Base-by-base conservation (phyloP, 1,139 yeast species). In the Pichia sp. region DNA sequence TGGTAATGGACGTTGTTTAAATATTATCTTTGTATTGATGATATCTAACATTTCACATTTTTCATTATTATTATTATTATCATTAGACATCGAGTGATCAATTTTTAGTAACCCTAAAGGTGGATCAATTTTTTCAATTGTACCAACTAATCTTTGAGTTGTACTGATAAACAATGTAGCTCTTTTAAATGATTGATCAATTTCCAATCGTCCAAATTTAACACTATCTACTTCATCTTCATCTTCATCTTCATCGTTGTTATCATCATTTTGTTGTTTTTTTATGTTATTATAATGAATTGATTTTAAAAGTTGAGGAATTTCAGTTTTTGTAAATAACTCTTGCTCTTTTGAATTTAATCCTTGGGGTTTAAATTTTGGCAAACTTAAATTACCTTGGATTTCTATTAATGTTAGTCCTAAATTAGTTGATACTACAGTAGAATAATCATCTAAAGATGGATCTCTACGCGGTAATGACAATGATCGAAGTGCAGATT, bases 1-100 rank as follows among this genome's bases (percentile, higher is more conserved):
- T 4, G 92, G 92, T 46, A 83, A 65, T 0, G 92, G 90, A 50
- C 92, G 68, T 34, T 77, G 74, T 45, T 72, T 76, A 57, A 83
- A 83, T 6, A 80, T 68, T 23, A 82, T 61, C 56, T 80, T 81
- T 46, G 73, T 71, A 33, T 63, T 64, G 8, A 83, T 70, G 1
- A 83, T 63, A 59, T 82, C 90, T n/a, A 78, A 63, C 55, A 82
- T 65, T 48, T 73, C 66, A 10, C 79, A 71, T 2, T 38, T 46
- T n/a, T 43, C 42, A 5, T 16, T 27, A n/a, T 12, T 12, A 10
- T 41, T 39, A 23, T 22, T 29, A 25, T 3, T 25, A 2, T 40
- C 24, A 5, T 27, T 56, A 16, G 16, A 16, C 16, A 16, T 16
- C 1, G 54, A 55, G 2, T 62, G 55, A 0, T 73, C 67, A 16